Percentiles rank a stretch among this genome's conserved stretches.
Evolutionary conservation across 2,329 filamentous ascomycete genomes (phyloP).

Genomic region (Pyricularia grisea): DNA sequence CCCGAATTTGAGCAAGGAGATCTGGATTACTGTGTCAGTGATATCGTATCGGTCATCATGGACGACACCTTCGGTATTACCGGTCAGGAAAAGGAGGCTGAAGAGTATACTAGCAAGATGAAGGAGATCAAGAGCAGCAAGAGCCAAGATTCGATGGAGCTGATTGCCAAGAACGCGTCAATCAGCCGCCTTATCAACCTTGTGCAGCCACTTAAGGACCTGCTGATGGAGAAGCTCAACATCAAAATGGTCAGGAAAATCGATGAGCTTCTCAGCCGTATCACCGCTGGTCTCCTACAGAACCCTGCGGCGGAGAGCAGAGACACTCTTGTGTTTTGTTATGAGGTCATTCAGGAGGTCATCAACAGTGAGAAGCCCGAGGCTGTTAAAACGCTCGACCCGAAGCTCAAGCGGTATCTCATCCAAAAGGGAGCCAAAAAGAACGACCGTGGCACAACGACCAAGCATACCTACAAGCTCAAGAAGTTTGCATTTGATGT

Average conservation of each 20-base stretch:
- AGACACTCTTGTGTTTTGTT: slow-evolving; percentile 88
- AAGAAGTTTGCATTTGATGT: slow-evolving; percentile 82
- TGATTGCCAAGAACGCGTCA: slow-evolving; percentile 76
- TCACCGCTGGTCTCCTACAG: slow-evolving; percentile 72
- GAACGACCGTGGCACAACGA: slow-evolving; percentile 60
- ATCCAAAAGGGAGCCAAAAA: slow-evolving; percentile 73
- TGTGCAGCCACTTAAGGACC: slow-evolving; percentile 63
- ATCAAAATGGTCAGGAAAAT: slow-evolving; percentile 79
- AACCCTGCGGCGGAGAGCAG: slow-evolving; percentile 71
- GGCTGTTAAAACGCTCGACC: slow-evolving; percentile 46
- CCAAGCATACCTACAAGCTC: slow-evolving; percentile 79
- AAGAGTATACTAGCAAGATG: slow-evolving; percentile 91
- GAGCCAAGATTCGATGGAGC: slow-evolving; percentile 94
- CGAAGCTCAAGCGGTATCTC: slow-evolving; percentile 62
- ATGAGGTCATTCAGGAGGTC: slow-evolving; percentile 82
- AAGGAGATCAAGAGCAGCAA: slow-evolving; percentile 98
- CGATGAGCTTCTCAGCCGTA: slow-evolving; percentile 75
- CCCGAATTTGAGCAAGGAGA: slow-evolving; percentile 71
- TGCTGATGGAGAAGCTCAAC: slow-evolving; percentile 78
- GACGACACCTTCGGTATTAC: slow-evolving; percentile 92
- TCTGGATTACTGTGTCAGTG: slow-evolving; percentile 75
- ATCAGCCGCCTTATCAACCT: slow-evolving; percentile 65
- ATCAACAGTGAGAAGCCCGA: slow-evolving; percentile 54
- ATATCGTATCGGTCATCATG: slow-evolving; percentile 80
- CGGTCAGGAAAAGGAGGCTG: slow-evolving; percentile 93